Conservation (phyloP, 768 basidiomycete species). For the Xerocomellus intermedius region DNA sequence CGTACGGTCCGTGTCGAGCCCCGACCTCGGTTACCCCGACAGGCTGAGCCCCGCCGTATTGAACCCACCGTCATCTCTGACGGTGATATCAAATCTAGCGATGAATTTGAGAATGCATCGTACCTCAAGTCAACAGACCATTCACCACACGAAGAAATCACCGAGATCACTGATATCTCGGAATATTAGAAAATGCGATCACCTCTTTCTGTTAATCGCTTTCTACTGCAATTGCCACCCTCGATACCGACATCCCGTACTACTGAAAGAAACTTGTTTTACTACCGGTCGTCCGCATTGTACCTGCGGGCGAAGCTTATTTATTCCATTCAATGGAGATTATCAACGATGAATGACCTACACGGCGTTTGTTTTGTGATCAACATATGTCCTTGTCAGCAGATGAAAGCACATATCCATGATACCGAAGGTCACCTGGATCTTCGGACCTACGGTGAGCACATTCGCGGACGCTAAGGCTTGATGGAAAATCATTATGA, state of each 20-base stretch:
- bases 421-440: not conserved
- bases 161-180: conserved; percentile 28
- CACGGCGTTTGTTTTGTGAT: not conserved
- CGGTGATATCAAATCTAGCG: conserved; percentile 27
- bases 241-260: conserved; percentile 9
- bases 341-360: conserved; percentile 4
- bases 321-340: conserved; percentile 17
- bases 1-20: conserved; percentile 36
- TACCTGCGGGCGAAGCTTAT: conserved; percentile 18
- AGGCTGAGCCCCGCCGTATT: conserved; percentile 30
- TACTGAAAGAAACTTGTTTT: conserved; percentile 12
- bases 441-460: not conserved
- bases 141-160: conserved; percentile 23
- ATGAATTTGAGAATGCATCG: conserved; percentile 26
- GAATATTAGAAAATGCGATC: conserved; percentile 28
- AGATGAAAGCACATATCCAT: not conserved
- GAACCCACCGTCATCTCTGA: conserved; percentile 35
- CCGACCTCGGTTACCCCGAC: conserved; percentile 22
- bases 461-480: not conserved
- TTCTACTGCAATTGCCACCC: conserved; percentile 7
- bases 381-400: not conserved
- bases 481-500: not conserved
- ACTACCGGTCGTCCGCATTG: conserved; percentile 13
- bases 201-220: not conserved
- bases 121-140: conserved; percentile 27